These are phyloP conservation scores for Neocallimastix lanati DNA, from an alignment of 192 early-diverging fungal species.

Conservation along the genomic window DNA sequence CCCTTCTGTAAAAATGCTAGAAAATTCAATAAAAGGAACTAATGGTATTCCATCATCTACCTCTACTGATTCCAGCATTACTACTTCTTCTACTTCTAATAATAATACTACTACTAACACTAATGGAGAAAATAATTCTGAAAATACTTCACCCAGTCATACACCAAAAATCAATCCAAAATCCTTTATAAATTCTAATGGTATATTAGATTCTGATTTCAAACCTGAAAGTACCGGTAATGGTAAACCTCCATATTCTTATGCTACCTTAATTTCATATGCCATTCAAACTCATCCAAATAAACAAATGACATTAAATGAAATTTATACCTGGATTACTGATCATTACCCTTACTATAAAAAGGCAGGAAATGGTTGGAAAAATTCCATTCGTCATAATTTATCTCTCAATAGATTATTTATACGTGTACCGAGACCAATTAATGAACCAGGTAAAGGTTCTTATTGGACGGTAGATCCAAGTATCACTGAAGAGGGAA, in stretches of 20 bases:
- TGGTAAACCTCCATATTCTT: conserved; percentile 67
- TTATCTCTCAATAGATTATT: conserved; percentile 25
- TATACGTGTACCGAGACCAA: conserved; percentile 67
- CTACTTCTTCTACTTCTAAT: neutral
- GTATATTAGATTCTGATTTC: no score
- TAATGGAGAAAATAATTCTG: no score
- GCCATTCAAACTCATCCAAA: conserved; percentile 59
- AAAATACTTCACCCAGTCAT: no score
- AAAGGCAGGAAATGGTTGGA: conserved; percentile 13
- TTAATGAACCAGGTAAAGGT: conserved; percentile 73
- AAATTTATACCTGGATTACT: conserved; percentile 72
- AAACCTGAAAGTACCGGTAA: conserved; percentile 8
- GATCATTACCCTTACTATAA: conserved; percentile 71
- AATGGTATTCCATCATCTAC: no score
- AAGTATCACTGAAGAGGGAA: neutral
- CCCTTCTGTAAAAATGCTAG: neutral
- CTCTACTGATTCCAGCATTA: neutral
- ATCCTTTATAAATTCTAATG: no score
- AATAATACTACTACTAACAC: neutral
- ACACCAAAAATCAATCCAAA: no score
- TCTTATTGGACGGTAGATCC: conserved; percentile 67
- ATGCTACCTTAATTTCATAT: conserved; percentile 72
- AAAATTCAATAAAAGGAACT: neutral
- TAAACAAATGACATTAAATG: conserved; percentile 64
- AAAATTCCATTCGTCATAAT: neutral